A percentile compares a stretch with the other conserved stretches of the same genome.
phyloP scores from a whole-genome alignment of 768 basidiomycete genomes.

The Boletus subcaerulescens region DNA sequence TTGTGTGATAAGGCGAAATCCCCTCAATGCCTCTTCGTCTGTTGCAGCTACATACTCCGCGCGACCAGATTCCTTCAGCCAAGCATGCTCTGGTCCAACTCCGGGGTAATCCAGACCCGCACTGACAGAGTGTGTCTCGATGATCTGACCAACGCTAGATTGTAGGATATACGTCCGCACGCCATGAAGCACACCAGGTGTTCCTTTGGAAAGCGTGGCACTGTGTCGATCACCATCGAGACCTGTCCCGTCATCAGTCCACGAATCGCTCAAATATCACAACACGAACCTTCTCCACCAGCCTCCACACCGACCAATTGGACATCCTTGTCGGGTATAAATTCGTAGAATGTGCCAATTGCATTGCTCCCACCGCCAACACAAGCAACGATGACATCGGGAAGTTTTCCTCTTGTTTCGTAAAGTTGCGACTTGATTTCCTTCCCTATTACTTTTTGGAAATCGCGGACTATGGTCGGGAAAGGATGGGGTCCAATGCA shows the following conservation, averaged over 20 bases:
- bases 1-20: slow-evolving; percentile 89
- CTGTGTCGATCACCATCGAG: slow-evolving; percentile 84
- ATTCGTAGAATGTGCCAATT: slow-evolving; percentile 97
- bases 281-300: slow-evolving; percentile 81
- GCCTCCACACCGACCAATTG: slow-evolving; percentile 93
- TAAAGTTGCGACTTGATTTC: slow-evolving; percentile 90
- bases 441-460: slow-evolving; percentile 91
- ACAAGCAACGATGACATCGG: slow-evolving; percentile 93
- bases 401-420: slow-evolving; percentile 75
- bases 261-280: neutral
- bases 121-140: slow-evolving; percentile 96
- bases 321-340: slow-evolving; percentile 85
- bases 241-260: slow-evolving; percentile 39
- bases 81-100: slow-evolving; percentile 97
- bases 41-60: slow-evolving; percentile 93
- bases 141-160: slow-evolving; percentile 84
- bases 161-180: slow-evolving; percentile 95
- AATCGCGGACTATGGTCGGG: slow-evolving; percentile 98
- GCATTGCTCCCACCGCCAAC: slow-evolving; percentile 98
- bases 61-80: slow-evolving; percentile 91
- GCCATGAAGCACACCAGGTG: slow-evolving; percentile 93
- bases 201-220: slow-evolving; percentile 88
- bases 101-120: slow-evolving; percentile 96
- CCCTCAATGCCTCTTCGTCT: slow-evolving; percentile 90
- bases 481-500: slow-evolving; percentile 98